Evolutionary conservation across 2,329 filamentous ascomycete genomes (phyloP), one percentile per base, ranked within the genome.

Genomic region (Clonostachys byssicola): DNA sequence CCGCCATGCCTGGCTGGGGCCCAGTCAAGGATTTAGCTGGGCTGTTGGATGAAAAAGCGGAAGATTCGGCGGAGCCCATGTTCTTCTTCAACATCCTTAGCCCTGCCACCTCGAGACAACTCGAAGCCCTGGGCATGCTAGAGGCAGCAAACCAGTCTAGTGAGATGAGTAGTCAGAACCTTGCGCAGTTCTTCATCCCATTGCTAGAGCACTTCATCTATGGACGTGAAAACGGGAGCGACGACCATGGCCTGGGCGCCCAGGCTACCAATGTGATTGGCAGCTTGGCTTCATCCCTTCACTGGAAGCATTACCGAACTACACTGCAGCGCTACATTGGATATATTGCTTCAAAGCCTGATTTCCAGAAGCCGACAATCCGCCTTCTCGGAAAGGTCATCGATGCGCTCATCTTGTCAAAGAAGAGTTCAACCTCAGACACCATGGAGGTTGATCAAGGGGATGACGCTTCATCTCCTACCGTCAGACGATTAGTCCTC

Each of bases 41-140:
- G 6, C 76, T 99, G 12, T 76, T 94, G 38, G 72, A 67, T 6
- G 67, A 70, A 8, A 64, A 67, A 13, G 70, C 87, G 45, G 89
- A 95, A 51, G 88, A 92, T 42, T 66, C 71, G 20, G 64, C 72
- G 2, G 77, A 81, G 48, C 71, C 76, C 12, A 88, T 89, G 1
- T 96, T 99, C 71, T 99, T 97, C 72, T 88, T 81, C 65, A 95
- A 97, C 57, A 83, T 97, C 41, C 73, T 97, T 35, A 92, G 94
- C 59, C 92, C 95, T 43, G 91, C 95, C 45, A 85, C 91, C 35
- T 85, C 94, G 50, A 85, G 89, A 53, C 88, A 95, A 58, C 76
- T 95, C 46, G 86, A 92, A 55, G 92, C 94, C 4, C 72, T 99
- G 36, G 84, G 88, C 49, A 78, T 89, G 48, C 74, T 99, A 12